These are phyloP conservation scores for Dactylellina leptospora DNA, from an alignment of 2,329 filamentous ascomycete species.

Conservation along the genomic window DNA sequence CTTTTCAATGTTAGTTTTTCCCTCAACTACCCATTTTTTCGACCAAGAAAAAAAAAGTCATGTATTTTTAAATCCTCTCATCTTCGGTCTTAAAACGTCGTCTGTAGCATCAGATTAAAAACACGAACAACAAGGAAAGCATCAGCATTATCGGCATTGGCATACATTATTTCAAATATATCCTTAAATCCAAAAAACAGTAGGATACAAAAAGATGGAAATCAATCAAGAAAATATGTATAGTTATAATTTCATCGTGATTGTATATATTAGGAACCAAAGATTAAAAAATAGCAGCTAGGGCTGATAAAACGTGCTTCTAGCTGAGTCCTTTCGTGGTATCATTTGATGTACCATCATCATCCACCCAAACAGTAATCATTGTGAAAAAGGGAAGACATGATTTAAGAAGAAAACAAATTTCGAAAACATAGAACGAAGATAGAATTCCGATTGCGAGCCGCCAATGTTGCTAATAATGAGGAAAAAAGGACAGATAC, in stretches of 20 bases:
- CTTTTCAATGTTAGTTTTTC: too few species aligned
- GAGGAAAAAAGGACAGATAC: not conserved
- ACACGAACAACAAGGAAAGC: too few species aligned
- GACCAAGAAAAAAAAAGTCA: too few species aligned
- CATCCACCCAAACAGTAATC: not conserved
- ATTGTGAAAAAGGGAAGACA: not conserved
- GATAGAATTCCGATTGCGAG: not conserved
- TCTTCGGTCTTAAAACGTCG: too few species aligned
- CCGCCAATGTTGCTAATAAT: not conserved
- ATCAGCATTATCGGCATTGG: too few species aligned
- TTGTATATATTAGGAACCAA: slow-evolving; percentile 19
- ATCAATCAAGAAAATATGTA: not conserved
- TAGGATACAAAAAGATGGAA: too few species aligned
- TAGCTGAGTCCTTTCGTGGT: not conserved
- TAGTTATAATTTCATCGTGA: not conserved
- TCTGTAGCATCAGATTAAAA: too few species aligned
- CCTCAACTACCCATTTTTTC: too few species aligned
- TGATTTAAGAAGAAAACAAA: not conserved
- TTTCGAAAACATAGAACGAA: not conserved
- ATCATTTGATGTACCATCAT: not conserved
- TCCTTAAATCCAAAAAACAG: too few species aligned
- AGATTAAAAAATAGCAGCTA: slow-evolving; percentile 4
- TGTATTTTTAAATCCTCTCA: too few species aligned
- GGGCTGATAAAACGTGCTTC: not conserved
- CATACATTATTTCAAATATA: too few species aligned